phyloP scores from a whole-genome alignment of 78 protist genomes.

The Bigelowiella natans region DNA sequence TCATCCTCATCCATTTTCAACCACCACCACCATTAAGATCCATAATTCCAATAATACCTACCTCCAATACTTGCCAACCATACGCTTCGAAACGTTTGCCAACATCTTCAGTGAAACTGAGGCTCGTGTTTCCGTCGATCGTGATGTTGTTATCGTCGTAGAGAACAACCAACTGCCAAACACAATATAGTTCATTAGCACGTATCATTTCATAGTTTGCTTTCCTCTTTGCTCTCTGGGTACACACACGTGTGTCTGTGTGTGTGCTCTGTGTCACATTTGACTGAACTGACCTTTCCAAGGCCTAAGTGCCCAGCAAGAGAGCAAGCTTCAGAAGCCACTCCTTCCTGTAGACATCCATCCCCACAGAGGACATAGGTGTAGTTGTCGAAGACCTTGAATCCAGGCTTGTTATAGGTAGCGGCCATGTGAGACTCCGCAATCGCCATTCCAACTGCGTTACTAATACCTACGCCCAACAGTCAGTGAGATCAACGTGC shows the following conservation, averaged over 20 bases:
- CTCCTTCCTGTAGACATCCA: constrained; percentile 93
- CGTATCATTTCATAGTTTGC: too few relatives aligned
- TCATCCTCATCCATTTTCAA: too few relatives aligned
- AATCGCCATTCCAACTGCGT: constrained; percentile 91
- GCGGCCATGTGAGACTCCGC: constrained; percentile 76
- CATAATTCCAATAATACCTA: too few relatives aligned
- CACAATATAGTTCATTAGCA: too few relatives aligned
- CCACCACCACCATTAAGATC: too few relatives aligned
- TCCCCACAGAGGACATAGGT: constrained; percentile 89
- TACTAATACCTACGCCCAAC: background rate
- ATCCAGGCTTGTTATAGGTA: constrained; percentile 70
- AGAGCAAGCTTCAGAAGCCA: too few relatives aligned
- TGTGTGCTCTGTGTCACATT: too few relatives aligned
- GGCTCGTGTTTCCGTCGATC: constrained; percentile 88
- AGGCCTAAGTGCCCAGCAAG: too few relatives aligned
- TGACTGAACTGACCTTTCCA: too few relatives aligned
- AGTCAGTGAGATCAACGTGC: too few relatives aligned
- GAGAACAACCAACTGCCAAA: constrained; percentile 79
- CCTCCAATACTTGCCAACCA: background rate
- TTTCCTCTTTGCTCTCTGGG: too few relatives aligned
- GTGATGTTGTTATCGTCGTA: constrained; percentile 95
- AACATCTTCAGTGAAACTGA: constrained; percentile 78
- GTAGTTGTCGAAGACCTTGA: constrained; percentile 67
- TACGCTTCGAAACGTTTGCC: background rate
- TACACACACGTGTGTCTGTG: too few relatives aligned